Conservation (phyloP, 2,329 filamentous ascomycete genomes). For the Drechslerella coelobrocha region DNA sequence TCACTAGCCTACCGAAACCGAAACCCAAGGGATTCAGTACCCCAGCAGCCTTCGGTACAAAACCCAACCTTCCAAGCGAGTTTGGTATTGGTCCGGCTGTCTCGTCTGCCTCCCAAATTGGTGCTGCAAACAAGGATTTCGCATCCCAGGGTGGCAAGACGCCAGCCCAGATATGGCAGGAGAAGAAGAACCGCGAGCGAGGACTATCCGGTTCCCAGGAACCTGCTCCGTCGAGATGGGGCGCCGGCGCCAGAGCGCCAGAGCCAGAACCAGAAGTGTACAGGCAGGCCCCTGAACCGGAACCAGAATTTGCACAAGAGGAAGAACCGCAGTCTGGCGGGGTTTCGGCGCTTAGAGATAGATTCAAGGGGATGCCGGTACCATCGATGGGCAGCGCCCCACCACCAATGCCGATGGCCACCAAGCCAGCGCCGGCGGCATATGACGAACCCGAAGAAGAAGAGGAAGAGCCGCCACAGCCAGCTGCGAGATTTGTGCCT, state of each 20-base stretch:
- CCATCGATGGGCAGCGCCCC: constrained; percentile 58
- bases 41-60: constrained; percentile 77
- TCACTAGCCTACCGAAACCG: constrained; percentile 89
- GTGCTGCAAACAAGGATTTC: constrained; percentile 87
- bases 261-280: constrained; percentile 62
- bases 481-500: constrained; percentile 57
- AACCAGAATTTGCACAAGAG: constrained; percentile 65
- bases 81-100: constrained; percentile 70
- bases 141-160: constrained; percentile 95
- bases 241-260: constrained; percentile 52
- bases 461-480: constrained; percentile 56
- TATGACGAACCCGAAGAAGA: constrained; percentile 20
- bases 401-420: constrained; percentile 60
- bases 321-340: constrained; percentile 68
- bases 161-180: constrained; percentile 94
- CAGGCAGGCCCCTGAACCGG: constrained; percentile 63
- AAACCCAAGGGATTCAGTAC: constrained; percentile 89
- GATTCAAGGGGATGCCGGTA: constrained; percentile 69
- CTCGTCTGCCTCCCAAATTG: constrained; percentile 70
- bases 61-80: constrained; percentile 78
- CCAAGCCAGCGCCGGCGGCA: constrained; percentile 22
- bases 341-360: constrained; percentile 77
- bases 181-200: constrained; percentile 87
- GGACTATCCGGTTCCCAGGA: constrained; percentile 64
- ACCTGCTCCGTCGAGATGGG: constrained; percentile 57